phyloP scores from a whole-genome alignment of 768 basidiomycete species.

The Suillus subaureus region DNA sequence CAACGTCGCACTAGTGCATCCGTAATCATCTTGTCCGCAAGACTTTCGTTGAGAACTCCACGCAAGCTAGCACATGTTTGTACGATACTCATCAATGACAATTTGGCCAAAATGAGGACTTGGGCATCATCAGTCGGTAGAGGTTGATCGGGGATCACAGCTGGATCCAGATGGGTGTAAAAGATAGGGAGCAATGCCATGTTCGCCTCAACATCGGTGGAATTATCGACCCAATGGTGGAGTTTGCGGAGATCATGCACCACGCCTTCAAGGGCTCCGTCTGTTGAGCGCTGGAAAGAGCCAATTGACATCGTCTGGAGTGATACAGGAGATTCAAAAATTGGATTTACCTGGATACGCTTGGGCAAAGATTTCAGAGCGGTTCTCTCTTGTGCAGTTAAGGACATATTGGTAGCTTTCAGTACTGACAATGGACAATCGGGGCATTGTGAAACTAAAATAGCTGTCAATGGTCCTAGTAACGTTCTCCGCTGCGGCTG shows the following conservation, averaged over 20 bases:
- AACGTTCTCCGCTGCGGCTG: neutral
- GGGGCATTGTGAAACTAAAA: neutral
- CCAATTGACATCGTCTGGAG: neutral
- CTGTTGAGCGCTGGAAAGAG: neutral
- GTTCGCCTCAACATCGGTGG: constrained; percentile 1
- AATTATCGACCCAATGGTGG: neutral
- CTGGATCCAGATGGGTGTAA: constrained; percentile 9
- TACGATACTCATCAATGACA: constrained; percentile 1
- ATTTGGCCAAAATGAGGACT: constrained; percentile 4
- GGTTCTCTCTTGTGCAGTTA: constrained; percentile 6
- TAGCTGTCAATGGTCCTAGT: neutral
- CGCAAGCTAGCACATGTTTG: neutral
- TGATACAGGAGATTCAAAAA: neutral
- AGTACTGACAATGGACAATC: neutral
- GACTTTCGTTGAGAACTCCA: neutral
- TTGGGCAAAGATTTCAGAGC: constrained; percentile 4
- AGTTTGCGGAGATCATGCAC: constrained; percentile 4
- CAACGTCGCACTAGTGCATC: constrained; percentile 5
- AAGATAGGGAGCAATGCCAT: constrained; percentile 7
- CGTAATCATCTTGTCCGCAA: constrained; percentile 1
- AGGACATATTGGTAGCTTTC: neutral
- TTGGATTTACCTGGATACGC: constrained; percentile 1
- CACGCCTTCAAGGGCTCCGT: neutral
- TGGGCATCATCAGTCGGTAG: neutral
- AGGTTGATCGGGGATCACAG: constrained; percentile 5